These are phyloP conservation scores for Aspergillus clavatus DNA, from an alignment of 2,329 filamentous ascomycete genomes.

Conservation along the genomic window DNA sequence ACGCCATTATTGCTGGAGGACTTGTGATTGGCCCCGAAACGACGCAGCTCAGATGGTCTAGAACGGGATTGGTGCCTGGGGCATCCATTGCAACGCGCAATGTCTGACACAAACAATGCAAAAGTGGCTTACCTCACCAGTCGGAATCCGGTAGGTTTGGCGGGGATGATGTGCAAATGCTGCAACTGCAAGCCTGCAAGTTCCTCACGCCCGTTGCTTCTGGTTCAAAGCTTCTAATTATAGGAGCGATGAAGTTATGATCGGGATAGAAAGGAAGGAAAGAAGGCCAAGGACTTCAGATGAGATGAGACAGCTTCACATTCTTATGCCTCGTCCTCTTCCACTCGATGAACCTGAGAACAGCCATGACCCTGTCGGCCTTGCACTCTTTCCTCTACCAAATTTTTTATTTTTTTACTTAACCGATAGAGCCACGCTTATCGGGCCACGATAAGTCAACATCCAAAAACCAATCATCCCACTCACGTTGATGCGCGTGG, in stretches of 20 bases:
- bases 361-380: neutral
- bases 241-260: too few species aligned
- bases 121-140: slow-evolving; percentile 10
- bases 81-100: slow-evolving; percentile 8
- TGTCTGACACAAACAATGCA: slow-evolving; percentile 2
- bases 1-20: slow-evolving; percentile 2
- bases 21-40: too few species aligned
- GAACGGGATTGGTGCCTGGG: slow-evolving; percentile 5
- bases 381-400: neutral
- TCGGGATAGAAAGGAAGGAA: too few species aligned
- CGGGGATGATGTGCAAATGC: slow-evolving; percentile 1
- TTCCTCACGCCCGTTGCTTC: slow-evolving; percentile 1
- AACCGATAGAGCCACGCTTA: slow-evolving; percentile 21
- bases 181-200: too few species aligned
- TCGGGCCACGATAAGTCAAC: slow-evolving; percentile 6
- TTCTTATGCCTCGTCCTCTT: too few species aligned
- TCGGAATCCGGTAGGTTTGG: slow-evolving; percentile 3
- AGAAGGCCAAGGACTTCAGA: neutral
- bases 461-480: slow-evolving; percentile 10
- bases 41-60: neutral
- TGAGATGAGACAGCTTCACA: neutral
- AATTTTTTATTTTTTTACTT: slow-evolving; percentile 8
- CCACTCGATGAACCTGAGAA: too few species aligned
- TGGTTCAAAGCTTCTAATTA: slow-evolving; percentile 1
- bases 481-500: slow-evolving; percentile 9